Conservation (phyloP, 2,329 filamentous ascomycete species). For the Cladosporium cucumerinum region DNA sequence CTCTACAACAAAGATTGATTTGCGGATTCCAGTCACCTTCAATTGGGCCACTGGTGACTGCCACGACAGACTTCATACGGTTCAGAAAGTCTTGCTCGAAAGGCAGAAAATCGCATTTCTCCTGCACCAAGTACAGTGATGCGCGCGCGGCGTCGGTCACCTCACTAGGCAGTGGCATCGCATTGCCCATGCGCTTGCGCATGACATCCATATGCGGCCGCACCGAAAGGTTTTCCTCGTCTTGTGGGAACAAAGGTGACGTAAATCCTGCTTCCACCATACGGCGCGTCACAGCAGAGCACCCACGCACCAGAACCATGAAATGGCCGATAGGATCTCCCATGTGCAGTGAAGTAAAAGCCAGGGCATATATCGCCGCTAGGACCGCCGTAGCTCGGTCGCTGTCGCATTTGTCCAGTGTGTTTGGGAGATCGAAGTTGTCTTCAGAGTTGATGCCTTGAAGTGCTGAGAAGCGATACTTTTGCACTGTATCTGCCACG, state of each 20-base stretch:
- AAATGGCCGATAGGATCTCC: slow-evolving; percentile 10
- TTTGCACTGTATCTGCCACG: not conserved
- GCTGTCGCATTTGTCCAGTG: not conserved
- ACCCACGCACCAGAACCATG: slow-evolving; percentile 5
- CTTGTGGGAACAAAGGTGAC: slow-evolving; percentile 5
- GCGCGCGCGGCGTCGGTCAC: not conserved
- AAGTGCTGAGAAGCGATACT: slow-evolving; percentile 9
- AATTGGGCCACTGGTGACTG: slow-evolving; percentile 4
- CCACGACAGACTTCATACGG: slow-evolving; percentile 5
- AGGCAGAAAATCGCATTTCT: not conserved
- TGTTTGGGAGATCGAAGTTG: not conserved
- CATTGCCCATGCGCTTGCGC: not conserved
- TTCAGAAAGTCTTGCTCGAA: slow-evolving; percentile 7
- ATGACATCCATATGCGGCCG: slow-evolving; percentile 6
- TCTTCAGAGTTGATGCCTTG: slow-evolving; percentile 9
- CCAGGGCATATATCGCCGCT: not conserved
- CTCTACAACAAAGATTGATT: not conserved
- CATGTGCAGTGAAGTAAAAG: slow-evolving; percentile 1
- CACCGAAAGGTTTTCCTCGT: not conserved
- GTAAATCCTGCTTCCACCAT: slow-evolving; percentile 8
- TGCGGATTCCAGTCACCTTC: not conserved
- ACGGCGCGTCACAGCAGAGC: not conserved
- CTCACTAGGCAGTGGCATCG: not conserved
- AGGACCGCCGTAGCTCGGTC: slow-evolving; percentile 10
- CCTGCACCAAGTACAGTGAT: not conserved